phyloP scores from a whole-genome alignment of 805 yeast genomes.

The Kodamaea fukazawae region DNA sequence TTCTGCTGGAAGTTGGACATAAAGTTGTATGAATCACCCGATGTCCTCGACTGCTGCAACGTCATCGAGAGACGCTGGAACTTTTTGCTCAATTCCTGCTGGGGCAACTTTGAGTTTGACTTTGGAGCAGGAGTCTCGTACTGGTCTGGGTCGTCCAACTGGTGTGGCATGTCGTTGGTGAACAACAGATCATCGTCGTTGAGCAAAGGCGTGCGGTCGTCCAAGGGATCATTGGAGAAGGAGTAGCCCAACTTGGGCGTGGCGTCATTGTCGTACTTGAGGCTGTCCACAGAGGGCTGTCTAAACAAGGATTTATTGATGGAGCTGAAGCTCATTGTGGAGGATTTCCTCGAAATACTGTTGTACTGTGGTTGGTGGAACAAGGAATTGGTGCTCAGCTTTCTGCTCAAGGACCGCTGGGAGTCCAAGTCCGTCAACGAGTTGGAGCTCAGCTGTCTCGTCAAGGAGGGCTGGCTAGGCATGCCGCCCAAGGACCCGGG shows the following conservation, averaged over 20 bases:
- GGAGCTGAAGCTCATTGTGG: slow-evolving; percentile 32
- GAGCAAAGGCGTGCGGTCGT: slow-evolving; percentile 32
- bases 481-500: too few relatives aligned
- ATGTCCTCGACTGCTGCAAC: slow-evolving; percentile 30
- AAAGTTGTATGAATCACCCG: slow-evolving; percentile 41
- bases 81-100: slow-evolving; percentile 31
- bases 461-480: neutral
- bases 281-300: slow-evolving; percentile 11
- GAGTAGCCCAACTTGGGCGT: slow-evolving; percentile 29
- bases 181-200: slow-evolving; percentile 10
- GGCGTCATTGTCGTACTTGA: slow-evolving; percentile 8
- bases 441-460: slow-evolving; percentile 2
- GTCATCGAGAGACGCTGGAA: slow-evolving; percentile 39
- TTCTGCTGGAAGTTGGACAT: slow-evolving; percentile 40
- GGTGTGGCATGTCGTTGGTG: slow-evolving; percentile 10
- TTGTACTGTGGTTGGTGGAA: slow-evolving; percentile 6
- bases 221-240: slow-evolving; percentile 13
- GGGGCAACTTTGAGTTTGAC: slow-evolving; percentile 22
- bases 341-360: slow-evolving; percentile 4
- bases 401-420: neutral
- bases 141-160: slow-evolving; percentile 7
- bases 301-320: slow-evolving; percentile 32
- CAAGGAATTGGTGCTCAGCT: slow-evolving; percentile 2
- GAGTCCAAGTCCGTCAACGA: slow-evolving; percentile 7
- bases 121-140: slow-evolving; percentile 1